Percentiles rank a stretch among this genome's conserved stretches.
Evolutionary conservation across 805 yeast species (phyloP).

Genomic region (Pichia kluyveri): DNA sequence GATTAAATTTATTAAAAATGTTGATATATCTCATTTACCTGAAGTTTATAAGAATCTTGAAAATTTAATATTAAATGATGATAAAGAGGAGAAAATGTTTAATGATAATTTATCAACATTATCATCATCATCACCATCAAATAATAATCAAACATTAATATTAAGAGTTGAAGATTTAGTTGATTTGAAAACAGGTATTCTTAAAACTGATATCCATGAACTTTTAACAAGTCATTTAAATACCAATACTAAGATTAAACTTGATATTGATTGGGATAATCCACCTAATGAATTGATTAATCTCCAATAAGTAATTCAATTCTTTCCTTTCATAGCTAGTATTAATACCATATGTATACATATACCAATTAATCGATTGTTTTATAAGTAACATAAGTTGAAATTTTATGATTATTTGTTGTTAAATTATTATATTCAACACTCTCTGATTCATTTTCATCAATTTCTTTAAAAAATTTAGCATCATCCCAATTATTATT

Average conservation of each 20-base stretch:
- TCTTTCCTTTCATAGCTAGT: not conserved
- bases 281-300: conserved; percentile 7
- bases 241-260: not conserved
- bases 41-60: conserved; percentile 15
- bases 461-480: conserved; percentile 38
- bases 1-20: conserved; percentile 35
- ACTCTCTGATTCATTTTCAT: conserved; percentile 48
- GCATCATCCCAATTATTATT: conserved; percentile 79
- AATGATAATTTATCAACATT: not conserved
- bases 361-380: conserved; percentile 10
- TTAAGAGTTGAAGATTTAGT: conserved; percentile 12
- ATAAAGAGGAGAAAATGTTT: not conserved
- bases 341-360: too few relatives aligned
- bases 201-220: conserved; percentile 9
- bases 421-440: conserved; percentile 63
- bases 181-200: conserved; percentile 13
- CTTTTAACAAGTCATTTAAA: not conserved
- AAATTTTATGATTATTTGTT: conserved; percentile 62
- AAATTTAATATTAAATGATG: conserved; percentile 10
- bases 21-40: conserved; percentile 39
- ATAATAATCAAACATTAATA: not conserved
- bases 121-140: too few relatives aligned
- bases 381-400: conserved; percentile 60
- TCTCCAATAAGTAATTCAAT: not conserved
- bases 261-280: conserved; percentile 5